Percentiles rank a stretch among this genome's conserved stretches.
phyloP scores from a whole-genome alignment of 2,329 filamentous ascomycete species.

The Beauveria pseudobassiana region DNA sequence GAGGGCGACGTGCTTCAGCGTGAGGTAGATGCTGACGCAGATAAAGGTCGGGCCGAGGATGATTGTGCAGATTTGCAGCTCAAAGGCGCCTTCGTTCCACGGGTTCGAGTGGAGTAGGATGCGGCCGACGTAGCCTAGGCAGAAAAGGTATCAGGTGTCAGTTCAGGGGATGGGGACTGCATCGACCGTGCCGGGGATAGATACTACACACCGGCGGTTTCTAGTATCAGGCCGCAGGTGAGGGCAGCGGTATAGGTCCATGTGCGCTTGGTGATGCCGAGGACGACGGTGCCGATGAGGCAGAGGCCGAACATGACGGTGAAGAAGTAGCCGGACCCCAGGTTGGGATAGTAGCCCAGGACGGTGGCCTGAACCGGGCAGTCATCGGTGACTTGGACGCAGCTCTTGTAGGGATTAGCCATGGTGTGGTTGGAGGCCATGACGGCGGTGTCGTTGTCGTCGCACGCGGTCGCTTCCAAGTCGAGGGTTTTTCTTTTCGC shows the following conservation, averaged over 20 bases:
- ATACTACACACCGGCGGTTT: constrained; percentile 35
- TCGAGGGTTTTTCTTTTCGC: neutral
- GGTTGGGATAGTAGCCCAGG: constrained; percentile 49
- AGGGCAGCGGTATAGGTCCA: constrained; percentile 48
- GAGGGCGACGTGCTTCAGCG: constrained; percentile 51
- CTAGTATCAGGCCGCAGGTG: constrained; percentile 41
- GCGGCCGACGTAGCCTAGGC: constrained; percentile 46
- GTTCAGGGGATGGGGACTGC: too few relatives aligned
- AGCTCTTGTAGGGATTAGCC: constrained; percentile 19
- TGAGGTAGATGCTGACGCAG: constrained; percentile 57
- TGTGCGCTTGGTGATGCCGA: constrained; percentile 43
- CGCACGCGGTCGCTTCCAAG: neutral
- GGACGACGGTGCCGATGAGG: constrained; percentile 31
- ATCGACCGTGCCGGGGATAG: neutral
- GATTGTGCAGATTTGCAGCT: constrained; percentile 52
- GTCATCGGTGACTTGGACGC: constrained; percentile 27
- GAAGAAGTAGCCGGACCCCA: constrained; percentile 49
- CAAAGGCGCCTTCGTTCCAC: constrained; percentile 46
- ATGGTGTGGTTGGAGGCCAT: constrained; percentile 7
- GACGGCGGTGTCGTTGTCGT: neutral
- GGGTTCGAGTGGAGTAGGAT: constrained; percentile 44
- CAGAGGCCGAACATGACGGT: constrained; percentile 40
- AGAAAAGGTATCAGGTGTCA: constrained; percentile 4
- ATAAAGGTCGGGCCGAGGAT: constrained; percentile 53
- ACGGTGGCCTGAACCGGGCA: constrained; percentile 48